These are phyloP conservation scores for Penicillium sp. DNA, from an alignment of 2,329 filamentous ascomycete species.

Conservation along the genomic window DNA sequence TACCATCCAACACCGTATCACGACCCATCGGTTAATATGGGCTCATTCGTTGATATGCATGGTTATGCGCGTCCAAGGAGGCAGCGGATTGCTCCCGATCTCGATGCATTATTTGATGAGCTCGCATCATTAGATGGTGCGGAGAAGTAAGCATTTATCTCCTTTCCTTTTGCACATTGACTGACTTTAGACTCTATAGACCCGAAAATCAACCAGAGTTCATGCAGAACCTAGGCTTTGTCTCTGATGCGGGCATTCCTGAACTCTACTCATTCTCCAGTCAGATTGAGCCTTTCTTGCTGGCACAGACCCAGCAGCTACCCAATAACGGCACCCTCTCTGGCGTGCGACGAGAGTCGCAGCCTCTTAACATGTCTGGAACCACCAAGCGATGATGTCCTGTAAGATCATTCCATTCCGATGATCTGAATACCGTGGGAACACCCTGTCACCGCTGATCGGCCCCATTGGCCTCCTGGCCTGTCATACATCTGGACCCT, in stretches of 20 bases:
- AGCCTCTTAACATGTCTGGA: conserved; percentile 13
- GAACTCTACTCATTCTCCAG: conserved; percentile 37
- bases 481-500: not conserved
- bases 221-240: conserved; percentile 40
- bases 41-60: conserved; percentile 31
- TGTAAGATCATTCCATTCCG: not conserved
- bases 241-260: conserved; percentile 36
- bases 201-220: conserved; percentile 37
- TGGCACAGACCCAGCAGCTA: conserved; percentile 31
- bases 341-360: conserved; percentile 22
- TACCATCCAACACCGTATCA: conserved; percentile 28
- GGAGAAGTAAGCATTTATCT: conserved; percentile 40
- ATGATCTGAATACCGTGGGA: not conserved
- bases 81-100: conserved; percentile 35
- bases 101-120: conserved; percentile 57
- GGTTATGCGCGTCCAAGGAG: conserved; percentile 27
- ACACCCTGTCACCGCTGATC: conserved; percentile 14
- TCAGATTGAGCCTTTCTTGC: conserved; percentile 35
- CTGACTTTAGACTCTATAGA: conserved; percentile 21
- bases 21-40: conserved; percentile 27
- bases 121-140: conserved; percentile 56
- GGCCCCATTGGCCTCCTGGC: not conserved
- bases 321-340: conserved; percentile 17
- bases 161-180: not conserved
- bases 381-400: conserved; percentile 16